Conservation (phyloP, 371 early-diverging fungal genomes). For the Apophysomyces sp. region DNA sequence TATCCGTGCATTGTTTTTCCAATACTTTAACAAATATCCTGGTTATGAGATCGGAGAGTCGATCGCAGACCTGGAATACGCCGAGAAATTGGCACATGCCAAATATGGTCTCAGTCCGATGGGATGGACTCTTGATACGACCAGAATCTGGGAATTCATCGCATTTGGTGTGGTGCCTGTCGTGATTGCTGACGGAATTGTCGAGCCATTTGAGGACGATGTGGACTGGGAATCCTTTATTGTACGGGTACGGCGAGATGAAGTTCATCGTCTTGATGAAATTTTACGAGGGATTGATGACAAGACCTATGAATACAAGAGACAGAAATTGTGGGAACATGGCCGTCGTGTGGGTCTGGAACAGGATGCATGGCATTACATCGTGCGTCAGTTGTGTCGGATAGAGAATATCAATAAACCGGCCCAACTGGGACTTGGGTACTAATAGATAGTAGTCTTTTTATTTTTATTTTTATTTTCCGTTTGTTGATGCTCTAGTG, state of each 20-base stretch:
- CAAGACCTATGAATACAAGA: conserved; percentile 44
- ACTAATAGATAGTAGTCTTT: conserved; percentile 14
- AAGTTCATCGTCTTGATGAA: conserved; percentile 52
- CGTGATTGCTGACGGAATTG: conserved; percentile 57
- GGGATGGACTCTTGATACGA: conserved; percentile 58
- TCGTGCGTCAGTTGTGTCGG: conserved; percentile 52
- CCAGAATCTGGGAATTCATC: conserved; percentile 58
- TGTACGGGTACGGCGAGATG: conserved; percentile 46
- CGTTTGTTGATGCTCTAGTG: neutral
- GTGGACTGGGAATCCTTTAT: conserved; percentile 57
- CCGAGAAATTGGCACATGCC: conserved; percentile 39
- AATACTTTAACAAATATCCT: conserved; percentile 39
- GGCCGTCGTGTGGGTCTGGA: conserved; percentile 51
- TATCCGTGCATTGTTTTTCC: conserved; percentile 46
- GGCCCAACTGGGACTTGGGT: conserved; percentile 38
- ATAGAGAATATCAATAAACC: conserved; percentile 37
- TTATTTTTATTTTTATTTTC: too few relatives aligned
- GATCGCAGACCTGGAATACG: conserved; percentile 39
- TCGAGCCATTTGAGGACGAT: conserved; percentile 57
- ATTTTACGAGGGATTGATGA: conserved; percentile 48
- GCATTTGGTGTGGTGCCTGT: conserved; percentile 61
- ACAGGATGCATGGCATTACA: conserved; percentile 58
- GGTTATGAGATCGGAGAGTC: conserved; percentile 46
- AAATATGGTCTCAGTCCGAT: conserved; percentile 55
- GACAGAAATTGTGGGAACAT: conserved; percentile 44